phyloP scores from a whole-genome alignment of 306 rosid species.

The Lablab purpureus region DNA sequence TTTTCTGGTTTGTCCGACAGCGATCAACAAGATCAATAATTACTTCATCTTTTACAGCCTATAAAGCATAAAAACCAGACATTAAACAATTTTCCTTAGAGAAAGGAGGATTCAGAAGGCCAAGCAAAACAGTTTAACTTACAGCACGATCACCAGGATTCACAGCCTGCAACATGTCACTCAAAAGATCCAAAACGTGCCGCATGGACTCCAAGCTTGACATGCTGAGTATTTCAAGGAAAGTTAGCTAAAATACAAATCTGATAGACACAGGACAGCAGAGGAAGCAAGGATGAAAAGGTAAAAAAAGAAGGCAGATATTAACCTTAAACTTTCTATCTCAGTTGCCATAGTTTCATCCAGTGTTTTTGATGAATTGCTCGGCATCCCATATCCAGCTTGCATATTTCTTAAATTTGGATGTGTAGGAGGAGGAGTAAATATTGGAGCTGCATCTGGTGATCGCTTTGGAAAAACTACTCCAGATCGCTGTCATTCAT shows the following conservation, averaged over 20 bases:
- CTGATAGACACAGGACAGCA: conserved; percentile 10
- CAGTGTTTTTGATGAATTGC: conserved; percentile 90
- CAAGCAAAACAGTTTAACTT: conserved; percentile 45
- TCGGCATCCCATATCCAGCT: conserved; percentile 90
- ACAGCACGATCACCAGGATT: conserved; percentile 80
- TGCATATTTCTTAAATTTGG: conserved; percentile 58
- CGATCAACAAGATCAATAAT: conserved; percentile 86
- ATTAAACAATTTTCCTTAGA: conserved; percentile 25
- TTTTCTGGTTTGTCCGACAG: conserved; percentile 91
- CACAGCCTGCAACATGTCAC: conserved; percentile 94
- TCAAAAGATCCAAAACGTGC: conserved; percentile 84
- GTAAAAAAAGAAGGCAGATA: conserved; percentile 3
- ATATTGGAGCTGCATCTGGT: conserved; percentile 76
- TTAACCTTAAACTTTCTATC: conserved; percentile 84
- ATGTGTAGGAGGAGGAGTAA: conserved; percentile 85
- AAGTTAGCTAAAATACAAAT: conserved; percentile 24
- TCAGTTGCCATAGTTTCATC: conserved; percentile 99
- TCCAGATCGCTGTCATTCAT: conserved; percentile 83
- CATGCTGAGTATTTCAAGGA: conserved; percentile 56
- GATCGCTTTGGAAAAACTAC: conserved; percentile 85
- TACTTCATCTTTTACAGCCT: conserved; percentile 92
- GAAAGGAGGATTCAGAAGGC: conserved; percentile 30
- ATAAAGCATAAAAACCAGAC: conserved; percentile 43
- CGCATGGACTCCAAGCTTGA: conserved; percentile 91
- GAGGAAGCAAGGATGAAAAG: conserved; percentile 35